phyloP scores from a whole-genome alignment of 371 early-diverging fungal species.

The Rhizopus stolonifer region DNA sequence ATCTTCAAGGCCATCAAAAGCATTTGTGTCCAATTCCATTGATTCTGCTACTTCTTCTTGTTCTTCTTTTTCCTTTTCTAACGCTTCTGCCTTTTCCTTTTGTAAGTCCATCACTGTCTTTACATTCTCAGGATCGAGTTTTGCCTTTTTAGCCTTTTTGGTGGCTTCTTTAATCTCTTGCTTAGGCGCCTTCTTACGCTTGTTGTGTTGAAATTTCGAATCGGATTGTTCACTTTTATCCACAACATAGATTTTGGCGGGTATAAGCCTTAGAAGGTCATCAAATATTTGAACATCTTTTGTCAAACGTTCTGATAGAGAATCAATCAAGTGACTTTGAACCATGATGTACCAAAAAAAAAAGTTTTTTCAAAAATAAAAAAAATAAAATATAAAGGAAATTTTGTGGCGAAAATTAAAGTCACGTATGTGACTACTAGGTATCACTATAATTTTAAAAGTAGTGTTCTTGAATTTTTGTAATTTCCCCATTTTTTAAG shows the following conservation, averaged over 20 bases:
- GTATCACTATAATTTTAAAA: no score
- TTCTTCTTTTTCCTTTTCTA: slow-evolving; percentile 27
- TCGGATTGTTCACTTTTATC: slow-evolving; percentile 53
- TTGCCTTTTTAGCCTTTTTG: slow-evolving; percentile 77
- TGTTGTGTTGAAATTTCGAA: slow-evolving; percentile 67
- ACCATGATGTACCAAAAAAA: slow-evolving; percentile 28
- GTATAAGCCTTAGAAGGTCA: slow-evolving; percentile 68
- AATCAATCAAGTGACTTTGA: slow-evolving; percentile 31
- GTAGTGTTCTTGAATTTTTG: no score
- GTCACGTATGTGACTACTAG: slow-evolving; percentile 1
- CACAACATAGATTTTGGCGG: slow-evolving; percentile 70
- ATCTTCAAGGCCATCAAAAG: slow-evolving; percentile 30
- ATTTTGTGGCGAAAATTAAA: slow-evolving; percentile 4
- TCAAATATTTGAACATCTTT: slow-evolving; percentile 62
- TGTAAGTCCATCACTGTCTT: slow-evolving; percentile 27
- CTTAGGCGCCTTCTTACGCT: slow-evolving; percentile 75
- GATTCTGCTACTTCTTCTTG: slow-evolving; percentile 36
- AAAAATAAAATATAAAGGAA: slow-evolving; percentile 1
- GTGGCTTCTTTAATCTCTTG: slow-evolving; percentile 75
- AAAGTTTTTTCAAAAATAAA: neutral
- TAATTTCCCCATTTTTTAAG: no score
- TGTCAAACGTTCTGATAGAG: slow-evolving; percentile 53
- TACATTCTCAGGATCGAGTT: slow-evolving; percentile 38
- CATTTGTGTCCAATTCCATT: slow-evolving; percentile 31
- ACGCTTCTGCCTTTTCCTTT: slow-evolving; percentile 26